Percentiles rank a stretch among this genome's conserved stretches.
phyloP scores from a whole-genome alignment of 1,284 basidiomycete species.

The Caloboletus firmus region DNA sequence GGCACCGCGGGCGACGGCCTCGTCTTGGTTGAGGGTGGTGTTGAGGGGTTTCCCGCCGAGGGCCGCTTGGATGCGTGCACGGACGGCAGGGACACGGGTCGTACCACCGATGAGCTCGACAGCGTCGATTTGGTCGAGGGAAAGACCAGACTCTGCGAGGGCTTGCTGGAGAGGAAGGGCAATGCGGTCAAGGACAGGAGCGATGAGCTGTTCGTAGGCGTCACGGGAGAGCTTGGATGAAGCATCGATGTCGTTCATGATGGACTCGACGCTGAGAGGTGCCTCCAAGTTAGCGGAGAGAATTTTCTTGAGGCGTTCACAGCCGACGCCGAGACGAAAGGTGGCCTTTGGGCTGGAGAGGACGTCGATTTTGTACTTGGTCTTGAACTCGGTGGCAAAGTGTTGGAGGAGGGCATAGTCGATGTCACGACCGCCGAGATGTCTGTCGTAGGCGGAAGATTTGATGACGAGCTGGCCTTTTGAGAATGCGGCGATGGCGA shows the following conservation, averaged over 20 bases:
- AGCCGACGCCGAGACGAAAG: constrained; percentile 84
- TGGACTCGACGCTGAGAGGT: constrained; percentile 86
- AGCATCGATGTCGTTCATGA: constrained; percentile 94
- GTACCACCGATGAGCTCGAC: constrained; percentile 91
- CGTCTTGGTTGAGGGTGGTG: constrained; percentile 93
- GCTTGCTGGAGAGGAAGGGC: constrained; percentile 91
- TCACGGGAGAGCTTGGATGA: constrained; percentile 91
- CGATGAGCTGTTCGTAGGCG: constrained; percentile 88
- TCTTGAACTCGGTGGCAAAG: constrained; percentile 88
- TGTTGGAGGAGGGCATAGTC: constrained; percentile 85
- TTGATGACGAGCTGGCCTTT: constrained; percentile 89
- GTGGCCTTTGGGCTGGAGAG: constrained; percentile 84
- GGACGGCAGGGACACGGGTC: constrained; percentile 95
- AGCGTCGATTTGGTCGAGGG: constrained; percentile 91
- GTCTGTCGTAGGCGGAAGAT: constrained; percentile 82
- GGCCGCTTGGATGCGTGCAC: constrained; percentile 85
- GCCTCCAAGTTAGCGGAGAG: constrained; percentile 81
- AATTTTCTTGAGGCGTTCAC: constrained; percentile 81
- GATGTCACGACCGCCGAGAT: constrained; percentile 92
- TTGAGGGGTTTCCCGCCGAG: constrained; percentile 80
- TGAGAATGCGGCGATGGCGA: constrained; percentile 84
- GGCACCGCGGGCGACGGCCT: constrained; percentile 89
- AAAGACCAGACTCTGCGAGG: constrained; percentile 86
- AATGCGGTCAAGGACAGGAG: constrained; percentile 88
- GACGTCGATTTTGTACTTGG: constrained; percentile 95